phyloP scores from a whole-genome alignment of 208 protist species.

The Angomonas ambiguus region DNA sequence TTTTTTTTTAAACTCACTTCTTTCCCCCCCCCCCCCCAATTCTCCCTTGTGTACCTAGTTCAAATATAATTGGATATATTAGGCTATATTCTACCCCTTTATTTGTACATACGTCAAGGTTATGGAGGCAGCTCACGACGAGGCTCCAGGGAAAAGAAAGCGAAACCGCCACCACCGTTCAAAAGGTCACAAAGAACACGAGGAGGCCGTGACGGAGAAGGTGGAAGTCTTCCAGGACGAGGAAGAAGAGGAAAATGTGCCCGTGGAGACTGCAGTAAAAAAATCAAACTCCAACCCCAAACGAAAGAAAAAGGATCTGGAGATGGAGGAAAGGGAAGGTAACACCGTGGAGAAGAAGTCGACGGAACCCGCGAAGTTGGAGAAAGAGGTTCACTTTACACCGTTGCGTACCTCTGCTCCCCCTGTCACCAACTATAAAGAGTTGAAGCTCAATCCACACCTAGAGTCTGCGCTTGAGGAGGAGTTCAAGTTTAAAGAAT shows the following conservation, averaged over 20 bases:
- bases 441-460: slow-evolving; percentile 84
- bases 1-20: slow-evolving; percentile 4
- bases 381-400: background rate
- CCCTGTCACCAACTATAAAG: slow-evolving; percentile 72
- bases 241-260: slow-evolving; percentile 10
- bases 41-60: no score
- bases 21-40: background rate
- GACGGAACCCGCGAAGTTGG: background rate
- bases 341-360: background rate
- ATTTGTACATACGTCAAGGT: background rate
- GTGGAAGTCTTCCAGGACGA: slow-evolving; percentile 12
- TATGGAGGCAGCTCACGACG: background rate
- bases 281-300: background rate
- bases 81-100: no score
- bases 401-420: slow-evolving; percentile 33
- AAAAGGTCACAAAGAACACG: slow-evolving; percentile 10
- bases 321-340: background rate
- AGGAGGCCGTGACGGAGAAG: background rate
- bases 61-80: no score
- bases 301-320: background rate
- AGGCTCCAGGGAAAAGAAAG: background rate
- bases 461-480: slow-evolving; percentile 71
- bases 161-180: slow-evolving; percentile 18
- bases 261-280: background rate
- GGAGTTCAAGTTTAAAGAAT: slow-evolving; percentile 92